These are phyloP conservation scores for Phytophthora pisi DNA, from an alignment of 352 stramenopile species.

Conservation along the genomic window DNA sequence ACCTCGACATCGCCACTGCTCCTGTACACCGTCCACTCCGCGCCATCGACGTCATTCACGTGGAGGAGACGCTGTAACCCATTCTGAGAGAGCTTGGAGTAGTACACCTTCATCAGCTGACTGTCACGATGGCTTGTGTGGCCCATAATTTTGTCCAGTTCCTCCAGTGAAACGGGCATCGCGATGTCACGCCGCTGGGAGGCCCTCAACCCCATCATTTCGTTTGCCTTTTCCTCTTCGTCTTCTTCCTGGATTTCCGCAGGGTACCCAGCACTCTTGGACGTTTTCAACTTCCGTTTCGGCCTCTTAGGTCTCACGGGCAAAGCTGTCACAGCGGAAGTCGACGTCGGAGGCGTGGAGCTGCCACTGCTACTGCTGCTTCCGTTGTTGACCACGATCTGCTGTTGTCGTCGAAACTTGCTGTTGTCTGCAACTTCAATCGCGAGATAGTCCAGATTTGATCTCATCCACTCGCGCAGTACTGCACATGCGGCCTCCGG, in stretches of 20 bases:
- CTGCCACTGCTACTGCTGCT: slow-evolving; percentile 32
- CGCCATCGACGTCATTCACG: slow-evolving; percentile 37
- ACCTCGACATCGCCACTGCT: slow-evolving; percentile 39
- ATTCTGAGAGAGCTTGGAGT: slow-evolving; percentile 63
- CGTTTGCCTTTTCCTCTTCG: slow-evolving; percentile 29
- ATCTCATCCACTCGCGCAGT: slow-evolving; percentile 60
- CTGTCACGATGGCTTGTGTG: slow-evolving; percentile 67
- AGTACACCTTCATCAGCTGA: slow-evolving; percentile 79
- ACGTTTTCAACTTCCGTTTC: slow-evolving; percentile 66
- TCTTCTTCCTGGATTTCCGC: slow-evolving; percentile 43
- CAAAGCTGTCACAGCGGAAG: slow-evolving; percentile 31
- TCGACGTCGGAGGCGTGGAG: slow-evolving; percentile 27
- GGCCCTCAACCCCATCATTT: slow-evolving; percentile 15
- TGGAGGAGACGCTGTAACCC: slow-evolving; percentile 60
- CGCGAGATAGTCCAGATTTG: slow-evolving; percentile 51
- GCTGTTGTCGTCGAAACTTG: slow-evolving; percentile 55
- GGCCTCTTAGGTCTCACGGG: slow-evolving; percentile 24
- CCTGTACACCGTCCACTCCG: slow-evolving; percentile 59
- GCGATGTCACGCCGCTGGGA: slow-evolving; percentile 22
- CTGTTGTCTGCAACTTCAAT: slow-evolving; percentile 57
- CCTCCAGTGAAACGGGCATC: slow-evolving; percentile 46
- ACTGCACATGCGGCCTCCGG: slow-evolving; percentile 55
- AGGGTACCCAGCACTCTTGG: slow-evolving; percentile 39
- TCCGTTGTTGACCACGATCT: slow-evolving; percentile 39
- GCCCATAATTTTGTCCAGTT: slow-evolving; percentile 67